phyloP scores from a whole-genome alignment of 176 grass and related monocot genomes.

The Carex scoparia region DNA sequence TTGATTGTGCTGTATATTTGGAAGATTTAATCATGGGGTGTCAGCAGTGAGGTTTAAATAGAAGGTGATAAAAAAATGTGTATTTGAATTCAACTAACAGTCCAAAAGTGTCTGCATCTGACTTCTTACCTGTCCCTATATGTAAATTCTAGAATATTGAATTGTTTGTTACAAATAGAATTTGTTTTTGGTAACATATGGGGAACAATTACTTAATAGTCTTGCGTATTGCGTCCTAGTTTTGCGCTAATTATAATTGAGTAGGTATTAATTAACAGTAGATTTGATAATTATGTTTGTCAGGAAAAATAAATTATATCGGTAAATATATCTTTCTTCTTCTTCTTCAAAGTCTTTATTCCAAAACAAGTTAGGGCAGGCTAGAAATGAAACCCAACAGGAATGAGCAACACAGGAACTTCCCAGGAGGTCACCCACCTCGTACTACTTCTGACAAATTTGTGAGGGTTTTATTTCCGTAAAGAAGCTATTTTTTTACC shows the following conservation, averaged over 20 bases:
- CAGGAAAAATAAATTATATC: no score
- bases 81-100: constrained; percentile 1
- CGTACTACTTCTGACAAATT: no score
- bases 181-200: neutral
- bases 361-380: no score
- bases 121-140: neutral
- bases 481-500: no score
- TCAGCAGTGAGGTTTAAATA: neutral
- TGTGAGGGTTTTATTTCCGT: no score
- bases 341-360: no score
- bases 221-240: neutral
- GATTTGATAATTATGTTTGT: no score
- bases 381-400: no score
- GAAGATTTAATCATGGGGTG: neutral
- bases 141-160: neutral
- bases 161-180: neutral
- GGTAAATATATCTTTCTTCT: no score
- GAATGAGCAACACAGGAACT: no score
- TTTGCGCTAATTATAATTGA: neutral
- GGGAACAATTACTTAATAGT: neutral
- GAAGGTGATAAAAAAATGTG: neutral
- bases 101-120: neutral
- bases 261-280: neutral
- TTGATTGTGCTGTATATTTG: neutral
- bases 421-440: no score